Conservation (phyloP, 2,329 filamentous ascomycete species). For the Sarocladium kiliense region DNA sequence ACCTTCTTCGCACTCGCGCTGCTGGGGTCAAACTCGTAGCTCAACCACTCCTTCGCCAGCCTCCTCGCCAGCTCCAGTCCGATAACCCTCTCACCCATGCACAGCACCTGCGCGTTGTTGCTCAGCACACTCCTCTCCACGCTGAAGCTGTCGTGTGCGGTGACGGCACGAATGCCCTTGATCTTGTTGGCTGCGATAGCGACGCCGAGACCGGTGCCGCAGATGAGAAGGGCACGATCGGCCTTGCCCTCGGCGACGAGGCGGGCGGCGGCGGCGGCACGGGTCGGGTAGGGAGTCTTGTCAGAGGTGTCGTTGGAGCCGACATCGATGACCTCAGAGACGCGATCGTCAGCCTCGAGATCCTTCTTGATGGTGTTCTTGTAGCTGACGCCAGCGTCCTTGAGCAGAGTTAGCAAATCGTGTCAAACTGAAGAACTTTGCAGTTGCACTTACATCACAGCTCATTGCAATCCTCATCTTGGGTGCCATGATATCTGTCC, state of each 20-base stretch:
- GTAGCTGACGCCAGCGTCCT: constrained; percentile 72
- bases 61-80: constrained; percentile 75
- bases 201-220: constrained; percentile 81
- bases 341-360: constrained; percentile 61
- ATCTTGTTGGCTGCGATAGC: constrained; percentile 89
- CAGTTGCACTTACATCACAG: constrained; percentile 41
- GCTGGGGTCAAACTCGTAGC: constrained; percentile 70
- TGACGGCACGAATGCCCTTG: constrained; percentile 78
- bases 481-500: constrained; percentile 32
- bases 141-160: constrained; percentile 79
- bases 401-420: no score
- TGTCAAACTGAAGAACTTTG: no score
- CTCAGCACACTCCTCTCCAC: constrained; percentile 76
- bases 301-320: constrained; percentile 62
- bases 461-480: constrained; percentile 49
- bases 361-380: constrained; percentile 73
- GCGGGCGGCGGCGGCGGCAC: constrained; percentile 66
- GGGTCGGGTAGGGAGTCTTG: constrained; percentile 78
- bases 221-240: constrained; percentile 77
- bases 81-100: constrained; percentile 79
- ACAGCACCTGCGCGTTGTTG: constrained; percentile 84
- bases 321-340: constrained; percentile 67
- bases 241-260: constrained; percentile 58
- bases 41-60: constrained; percentile 75
- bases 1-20: constrained; percentile 41